Evolutionary conservation across 768 basidiomycete genomes (phyloP).

Genomic region (Hygrophorus russula): DNA sequence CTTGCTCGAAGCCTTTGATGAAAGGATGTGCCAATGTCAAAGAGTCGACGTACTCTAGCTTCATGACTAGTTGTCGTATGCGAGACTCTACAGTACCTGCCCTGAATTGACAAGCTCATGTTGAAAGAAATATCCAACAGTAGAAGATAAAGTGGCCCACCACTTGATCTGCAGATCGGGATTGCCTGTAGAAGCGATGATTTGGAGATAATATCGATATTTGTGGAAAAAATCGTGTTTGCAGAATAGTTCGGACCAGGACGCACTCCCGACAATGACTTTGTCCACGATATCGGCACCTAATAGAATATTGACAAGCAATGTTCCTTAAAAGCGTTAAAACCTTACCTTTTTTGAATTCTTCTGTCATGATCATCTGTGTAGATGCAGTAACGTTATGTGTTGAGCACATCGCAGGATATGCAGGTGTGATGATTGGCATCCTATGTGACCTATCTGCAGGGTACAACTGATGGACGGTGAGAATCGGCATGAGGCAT

Average conservation of each 20-base stretch:
- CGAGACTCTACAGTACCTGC: conserved; percentile 98
- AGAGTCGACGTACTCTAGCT: conserved; percentile 92
- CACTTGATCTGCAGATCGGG: conserved; percentile 88
- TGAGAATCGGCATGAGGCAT: not conserved
- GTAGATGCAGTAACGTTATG: conserved; percentile 96
- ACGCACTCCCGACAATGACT: conserved; percentile 72
- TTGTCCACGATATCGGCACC: conserved; percentile 91
- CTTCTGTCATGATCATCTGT: conserved; percentile 91
- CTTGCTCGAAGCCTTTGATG: conserved; percentile 86
- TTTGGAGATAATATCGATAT: conserved; percentile 93
- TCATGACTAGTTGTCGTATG: conserved; percentile 93
- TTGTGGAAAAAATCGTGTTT: conserved; percentile 97
- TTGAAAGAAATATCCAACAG: not conserved
- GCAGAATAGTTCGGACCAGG: conserved; percentile 89
- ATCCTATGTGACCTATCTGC: conserved; percentile 91
- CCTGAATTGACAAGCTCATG: conserved; percentile 19
- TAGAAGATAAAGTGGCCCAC: conserved; percentile 30
- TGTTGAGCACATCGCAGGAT: conserved; percentile 98
- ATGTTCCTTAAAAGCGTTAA: not conserved
- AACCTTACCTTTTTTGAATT: conserved; percentile 76
- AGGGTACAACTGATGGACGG: conserved; percentile 62
- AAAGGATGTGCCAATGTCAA: conserved; percentile 91
- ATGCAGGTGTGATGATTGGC: conserved; percentile 99
- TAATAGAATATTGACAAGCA: conserved; percentile 16
- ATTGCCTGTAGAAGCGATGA: conserved; percentile 82